Evolutionary conservation across 805 yeast species (phyloP), one percentile per base, ranked within the genome.

Genomic region (Cyberlindnera galapagoensis): DNA sequence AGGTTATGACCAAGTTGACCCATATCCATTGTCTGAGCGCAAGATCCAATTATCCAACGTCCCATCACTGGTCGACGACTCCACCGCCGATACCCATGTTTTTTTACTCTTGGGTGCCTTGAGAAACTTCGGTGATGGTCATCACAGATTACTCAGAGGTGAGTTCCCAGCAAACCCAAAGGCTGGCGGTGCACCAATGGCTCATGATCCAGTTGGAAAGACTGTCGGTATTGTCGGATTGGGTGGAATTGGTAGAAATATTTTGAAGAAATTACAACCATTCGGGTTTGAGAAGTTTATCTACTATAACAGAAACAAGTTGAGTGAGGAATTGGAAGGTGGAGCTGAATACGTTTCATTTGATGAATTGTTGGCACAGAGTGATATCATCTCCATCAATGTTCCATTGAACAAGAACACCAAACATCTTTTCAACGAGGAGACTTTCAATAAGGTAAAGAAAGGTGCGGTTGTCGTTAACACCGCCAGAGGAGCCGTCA

Each of bases 241-340:
- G 73, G 95, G 95, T 21, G 94, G 94, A 21, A 85, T 86, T 58
- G 95, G 95, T 28, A 73, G 87, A 37, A 82, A 84, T 19, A 76
- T 86, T 32, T 68, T 85, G 33, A 74, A 76, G 43, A 70, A 90
- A 46, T 65, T 83, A 40, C 58, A 60, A 43, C 88, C 90, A 7
- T 85, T 86, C 57, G 94, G 92, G 3, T 83, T 85, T 57, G 60
- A 57, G 21, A 76, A 73, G 47, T 72, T 81, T 42, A 56, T 80
- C 23, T 86, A 86, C 59, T 70, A 85, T 58, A 86, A 84, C 62
- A 71, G 95, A 46, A 58, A 57, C 30, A 62, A 65, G 51, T 62
- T 86, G 41, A 60, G 73, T 2, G 37, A 41, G 20, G 88, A 79
- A 15, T 59, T 78, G 37, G 94, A 81, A 53, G 65, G 58, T 18